These are phyloP conservation scores for Phialemoniopsis sp. DNA, from an alignment of 2,329 filamentous ascomycete genomes.

Conservation along the genomic window DNA sequence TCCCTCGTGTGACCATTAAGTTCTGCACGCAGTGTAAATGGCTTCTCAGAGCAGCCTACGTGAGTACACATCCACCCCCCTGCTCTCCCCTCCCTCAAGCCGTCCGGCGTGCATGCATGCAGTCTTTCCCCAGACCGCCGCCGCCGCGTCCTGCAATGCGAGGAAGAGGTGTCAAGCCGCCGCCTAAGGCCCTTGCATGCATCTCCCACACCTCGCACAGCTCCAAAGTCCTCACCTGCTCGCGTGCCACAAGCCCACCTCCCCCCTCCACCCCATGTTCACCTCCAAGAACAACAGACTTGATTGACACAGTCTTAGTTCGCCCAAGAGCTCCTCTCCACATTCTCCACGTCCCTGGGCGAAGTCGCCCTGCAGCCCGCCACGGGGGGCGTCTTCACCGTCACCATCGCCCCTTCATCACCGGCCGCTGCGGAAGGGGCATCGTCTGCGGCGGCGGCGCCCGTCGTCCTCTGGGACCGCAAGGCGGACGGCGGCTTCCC, in stretches of 20 bases:
- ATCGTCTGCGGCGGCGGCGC: conserved; percentile 34
- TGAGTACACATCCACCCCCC: conserved; percentile 35
- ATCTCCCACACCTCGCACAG: not conserved
- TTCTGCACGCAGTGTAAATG: conserved; percentile 95
- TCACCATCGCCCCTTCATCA: conserved; percentile 49
- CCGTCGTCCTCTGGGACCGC: conserved; percentile 73
- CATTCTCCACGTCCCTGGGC: conserved; percentile 77
- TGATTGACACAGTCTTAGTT: conserved; percentile 41
- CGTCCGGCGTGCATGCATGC: too few species aligned
- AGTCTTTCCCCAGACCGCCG: too few species aligned
- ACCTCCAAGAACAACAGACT: conserved; percentile 1
- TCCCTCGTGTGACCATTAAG: conserved; percentile 79
- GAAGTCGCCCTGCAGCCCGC: conserved; percentile 84
- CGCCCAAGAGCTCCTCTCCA: conserved; percentile 91
- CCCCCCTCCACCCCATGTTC: not conserved
- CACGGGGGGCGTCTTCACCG: conserved; percentile 78
- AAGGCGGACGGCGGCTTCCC: conserved; percentile 86
- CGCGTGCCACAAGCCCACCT: too few species aligned
- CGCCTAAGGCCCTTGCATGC: not conserved
- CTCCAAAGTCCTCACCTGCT: too few species aligned
- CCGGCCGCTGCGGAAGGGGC: conserved; percentile 4
- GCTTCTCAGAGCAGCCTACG: conserved; percentile 84
- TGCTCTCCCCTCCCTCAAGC: not conserved
- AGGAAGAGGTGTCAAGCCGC: not conserved
- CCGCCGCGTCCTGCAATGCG: not conserved